Evolutionary conservation across 441 rosid genomes (phyloP).

Genomic region (Biscutella laevigata): DNA sequence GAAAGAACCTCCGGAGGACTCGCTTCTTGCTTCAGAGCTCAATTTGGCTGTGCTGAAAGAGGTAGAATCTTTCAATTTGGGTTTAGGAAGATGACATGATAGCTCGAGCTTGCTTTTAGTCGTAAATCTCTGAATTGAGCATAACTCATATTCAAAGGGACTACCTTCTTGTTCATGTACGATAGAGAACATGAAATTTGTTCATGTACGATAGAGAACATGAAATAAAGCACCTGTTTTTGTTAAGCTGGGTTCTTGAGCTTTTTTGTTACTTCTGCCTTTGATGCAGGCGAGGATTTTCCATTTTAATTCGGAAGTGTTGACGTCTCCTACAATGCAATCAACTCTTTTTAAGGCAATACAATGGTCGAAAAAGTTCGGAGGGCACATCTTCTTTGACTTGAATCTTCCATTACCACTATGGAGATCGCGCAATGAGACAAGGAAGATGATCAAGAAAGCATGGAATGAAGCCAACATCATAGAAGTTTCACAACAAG

Average conservation of each 20-base stretch:
- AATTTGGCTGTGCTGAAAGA: slow-evolving; percentile 75
- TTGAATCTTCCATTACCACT: slow-evolving; percentile 66
- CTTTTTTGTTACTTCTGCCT: not conserved
- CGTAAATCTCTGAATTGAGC: not conserved
- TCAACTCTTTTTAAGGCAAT: slow-evolving; percentile 54
- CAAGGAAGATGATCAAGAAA: slow-evolving; percentile 47
- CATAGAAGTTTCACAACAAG: slow-evolving; percentile 74
- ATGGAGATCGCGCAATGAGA: slow-evolving; percentile 71
- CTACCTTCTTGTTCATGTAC: not conserved
- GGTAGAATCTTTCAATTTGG: slow-evolving; percentile 29
- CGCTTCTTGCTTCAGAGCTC: slow-evolving; percentile 56
- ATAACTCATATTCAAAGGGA: not conserved
- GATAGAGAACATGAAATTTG: not conserved
- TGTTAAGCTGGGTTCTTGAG: slow-evolving; percentile 8
- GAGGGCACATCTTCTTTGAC: slow-evolving; percentile 74
- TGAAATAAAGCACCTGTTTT: not conserved
- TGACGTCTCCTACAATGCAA: slow-evolving; percentile 50
- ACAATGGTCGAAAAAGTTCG: slow-evolving; percentile 61
- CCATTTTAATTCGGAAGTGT: slow-evolving; percentile 75
- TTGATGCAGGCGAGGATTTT: slow-evolving; percentile 70
- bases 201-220: not conserved
- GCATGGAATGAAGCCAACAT: slow-evolving; percentile 69
- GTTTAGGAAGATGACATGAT: not conserved
- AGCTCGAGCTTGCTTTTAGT: not conserved
- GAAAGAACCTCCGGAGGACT: slow-evolving; percentile 65